Base-by-base conservation (phyloP, 2,329 filamentous ascomycete genomes). In the Fusarium sp. region DNA sequence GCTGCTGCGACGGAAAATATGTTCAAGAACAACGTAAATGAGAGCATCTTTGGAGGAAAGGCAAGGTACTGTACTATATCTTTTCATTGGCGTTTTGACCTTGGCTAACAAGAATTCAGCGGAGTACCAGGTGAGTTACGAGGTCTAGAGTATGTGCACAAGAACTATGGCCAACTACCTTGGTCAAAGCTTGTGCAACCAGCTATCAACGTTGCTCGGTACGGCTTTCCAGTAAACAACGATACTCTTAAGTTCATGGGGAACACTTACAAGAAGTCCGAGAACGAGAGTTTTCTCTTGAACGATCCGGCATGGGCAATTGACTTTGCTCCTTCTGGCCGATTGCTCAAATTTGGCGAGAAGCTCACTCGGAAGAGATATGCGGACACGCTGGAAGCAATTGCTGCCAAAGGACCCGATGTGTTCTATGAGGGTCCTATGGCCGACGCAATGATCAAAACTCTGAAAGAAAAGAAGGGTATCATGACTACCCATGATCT, bases 291-390 rank as follows among this genome's bases (percentile, higher is more conserved):
- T 13, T 96, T 96, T 74, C 78, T 97, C 0, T 83, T 87, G 4
- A 81, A 90, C 0, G 87, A 96, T 62, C 88, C 90, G 0, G 84
- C 87, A 0, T 97, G 93, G 91, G 91, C 93, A 0, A 80, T 93
- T 27, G 94, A 97, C 76, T 97, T 97, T 77, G 93, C 93, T 4
- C 92, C 92, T 0, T 86, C 91, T 58, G 93, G 92, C 5, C 87
- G 82, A 3, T 80, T 87, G 2, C 73, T 94, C 2, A 82, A 83
- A 20, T 76, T 92, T 4, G 90, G 90, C n/a, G 91, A 96, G 68
- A 91, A 79, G 1, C 91, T 96, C 65, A 93, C 90, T 0, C 83
- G 92, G 23, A 91, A 88, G 74, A 84, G 92, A 37, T 94, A 92
- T 76, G 92, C 91, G 2, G 80, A 91, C 62, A 93, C 91, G 0